phyloP scores from a whole-genome alignment of 1,284 basidiomycete genomes.

The Agroathelia rolfsii region DNA sequence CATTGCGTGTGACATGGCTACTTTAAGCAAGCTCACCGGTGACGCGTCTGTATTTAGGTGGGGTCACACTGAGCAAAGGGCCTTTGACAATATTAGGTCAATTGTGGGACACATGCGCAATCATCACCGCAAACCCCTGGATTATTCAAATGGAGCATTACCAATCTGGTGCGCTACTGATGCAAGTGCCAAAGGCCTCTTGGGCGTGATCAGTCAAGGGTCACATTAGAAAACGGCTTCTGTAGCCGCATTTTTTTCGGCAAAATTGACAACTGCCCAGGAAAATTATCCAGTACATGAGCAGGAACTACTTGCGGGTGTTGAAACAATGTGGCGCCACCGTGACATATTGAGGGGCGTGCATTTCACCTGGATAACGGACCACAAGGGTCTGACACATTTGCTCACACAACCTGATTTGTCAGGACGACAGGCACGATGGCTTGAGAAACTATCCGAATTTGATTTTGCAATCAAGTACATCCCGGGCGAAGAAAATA shows the following conservation, averaged over 20 bases:
- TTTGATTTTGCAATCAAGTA: constrained; percentile 25
- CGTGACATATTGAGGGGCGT: constrained; percentile 18
- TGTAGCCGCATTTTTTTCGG: constrained; percentile 18
- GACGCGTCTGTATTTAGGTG: constrained; percentile 13
- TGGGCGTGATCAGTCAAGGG: constrained; percentile 15
- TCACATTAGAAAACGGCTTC: constrained; percentile 10
- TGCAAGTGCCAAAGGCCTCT: constrained; percentile 13
- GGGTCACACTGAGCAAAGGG: constrained; percentile 17
- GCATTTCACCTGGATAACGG: constrained; percentile 21
- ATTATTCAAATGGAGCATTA: constrained; percentile 13
- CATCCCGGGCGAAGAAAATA: constrained; percentile 22
- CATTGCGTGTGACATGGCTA: constrained; percentile 13
- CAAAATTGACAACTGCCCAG: constrained; percentile 21
- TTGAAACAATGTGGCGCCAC: constrained; percentile 20
- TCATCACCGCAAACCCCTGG: constrained; percentile 13
- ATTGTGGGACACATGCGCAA: constrained; percentile 14
- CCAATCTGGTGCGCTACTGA: constrained; percentile 14
- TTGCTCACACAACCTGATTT: constrained; percentile 23
- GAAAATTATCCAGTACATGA: constrained; percentile 23
- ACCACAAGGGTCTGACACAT: constrained; percentile 24
- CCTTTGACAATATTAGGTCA: constrained; percentile 19
- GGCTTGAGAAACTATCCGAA: constrained; percentile 21
- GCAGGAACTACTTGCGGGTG: constrained; percentile 20
- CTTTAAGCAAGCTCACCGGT: constrained; percentile 13
- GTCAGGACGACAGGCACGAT: constrained; percentile 20